Evolutionary conservation across 2,329 filamentous ascomycete genomes (phyloP).

Genomic region (Pezizomycotina sp.): DNA sequence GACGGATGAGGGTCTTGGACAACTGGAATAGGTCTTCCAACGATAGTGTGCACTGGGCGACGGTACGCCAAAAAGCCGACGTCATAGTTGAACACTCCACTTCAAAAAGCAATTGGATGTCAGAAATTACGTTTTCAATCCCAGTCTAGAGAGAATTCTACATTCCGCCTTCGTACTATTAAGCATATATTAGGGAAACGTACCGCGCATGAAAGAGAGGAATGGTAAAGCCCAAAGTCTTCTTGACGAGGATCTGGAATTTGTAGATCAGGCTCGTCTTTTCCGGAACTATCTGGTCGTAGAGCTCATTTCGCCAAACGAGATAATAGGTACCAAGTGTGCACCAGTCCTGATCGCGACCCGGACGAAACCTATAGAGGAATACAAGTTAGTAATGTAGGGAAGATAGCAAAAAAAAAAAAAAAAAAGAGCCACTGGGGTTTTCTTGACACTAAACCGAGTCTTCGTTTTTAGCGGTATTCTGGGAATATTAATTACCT

Average conservation of each 20-base stretch:
- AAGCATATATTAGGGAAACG: too few relatives aligned
- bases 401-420: too few relatives aligned
- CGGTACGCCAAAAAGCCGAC: conserved; percentile 92
- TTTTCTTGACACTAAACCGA: too few relatives aligned
- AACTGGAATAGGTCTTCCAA: conserved; percentile 38
- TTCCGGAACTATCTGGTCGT: conserved; percentile 68
- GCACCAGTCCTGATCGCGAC: conserved; percentile 83
- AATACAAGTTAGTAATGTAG: too few relatives aligned
- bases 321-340: conserved; percentile 78
- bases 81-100: conserved; percentile 90
- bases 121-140: too few relatives aligned
- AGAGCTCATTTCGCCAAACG: conserved; percentile 76
- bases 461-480: too few relatives aligned
- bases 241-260: conserved; percentile 69
- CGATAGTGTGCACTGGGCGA: conserved; percentile 66
- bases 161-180: too few relatives aligned
- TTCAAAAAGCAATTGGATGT: too few relatives aligned
- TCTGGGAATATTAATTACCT: too few relatives aligned
- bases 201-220: conserved; percentile 75
- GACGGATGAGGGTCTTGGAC: conserved; percentile 46
- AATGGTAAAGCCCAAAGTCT: conserved; percentile 76
- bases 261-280: conserved; percentile 65
- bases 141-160: too few relatives aligned
- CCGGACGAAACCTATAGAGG: conserved; percentile 88
- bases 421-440: too few relatives aligned